These are phyloP conservation scores for Kockiozyma suomiensis DNA, from an alignment of 805 yeast genomes.

Conservation along the genomic window DNA sequence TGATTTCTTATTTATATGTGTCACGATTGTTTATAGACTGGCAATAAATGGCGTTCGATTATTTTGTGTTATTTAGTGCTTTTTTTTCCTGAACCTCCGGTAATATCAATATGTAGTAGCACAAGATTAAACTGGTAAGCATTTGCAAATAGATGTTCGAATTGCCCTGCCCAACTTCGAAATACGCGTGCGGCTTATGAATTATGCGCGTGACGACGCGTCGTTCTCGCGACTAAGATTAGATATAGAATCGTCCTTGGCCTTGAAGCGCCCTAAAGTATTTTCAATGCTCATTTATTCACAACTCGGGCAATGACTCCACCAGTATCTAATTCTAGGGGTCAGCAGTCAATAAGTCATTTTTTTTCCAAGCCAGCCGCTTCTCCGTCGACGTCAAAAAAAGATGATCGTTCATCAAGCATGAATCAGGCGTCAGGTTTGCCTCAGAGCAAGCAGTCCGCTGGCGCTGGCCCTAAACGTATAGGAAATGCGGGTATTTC, in stretches of 20 bases:
- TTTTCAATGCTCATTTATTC: background rate
- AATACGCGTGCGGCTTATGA: background rate
- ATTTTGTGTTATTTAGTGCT: background rate
- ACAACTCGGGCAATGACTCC: background rate
- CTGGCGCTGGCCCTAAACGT: background rate
- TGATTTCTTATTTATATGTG: background rate
- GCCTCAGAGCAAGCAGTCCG: too few relatives aligned
- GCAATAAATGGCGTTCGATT: too few relatives aligned
- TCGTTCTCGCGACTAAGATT: background rate
- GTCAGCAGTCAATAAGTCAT: background rate
- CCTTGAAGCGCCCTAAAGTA: too few relatives aligned
- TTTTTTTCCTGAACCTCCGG: too few relatives aligned
- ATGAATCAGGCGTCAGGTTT: too few relatives aligned
- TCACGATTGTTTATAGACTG: background rate
- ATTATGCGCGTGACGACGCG: background rate
- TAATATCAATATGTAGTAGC: too few relatives aligned
- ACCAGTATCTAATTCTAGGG: background rate
- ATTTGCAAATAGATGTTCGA: too few relatives aligned
- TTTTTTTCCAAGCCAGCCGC: background rate
- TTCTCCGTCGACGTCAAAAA: too few relatives aligned
- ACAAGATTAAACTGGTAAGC: too few relatives aligned
- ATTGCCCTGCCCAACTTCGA: too few relatives aligned
- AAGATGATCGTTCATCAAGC: too few relatives aligned
- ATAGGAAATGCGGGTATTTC: background rate
- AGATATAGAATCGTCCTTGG: too few relatives aligned